phyloP scores from a whole-genome alignment of 2,329 filamentous ascomycete genomes.

The Blumeria hordei region DNA sequence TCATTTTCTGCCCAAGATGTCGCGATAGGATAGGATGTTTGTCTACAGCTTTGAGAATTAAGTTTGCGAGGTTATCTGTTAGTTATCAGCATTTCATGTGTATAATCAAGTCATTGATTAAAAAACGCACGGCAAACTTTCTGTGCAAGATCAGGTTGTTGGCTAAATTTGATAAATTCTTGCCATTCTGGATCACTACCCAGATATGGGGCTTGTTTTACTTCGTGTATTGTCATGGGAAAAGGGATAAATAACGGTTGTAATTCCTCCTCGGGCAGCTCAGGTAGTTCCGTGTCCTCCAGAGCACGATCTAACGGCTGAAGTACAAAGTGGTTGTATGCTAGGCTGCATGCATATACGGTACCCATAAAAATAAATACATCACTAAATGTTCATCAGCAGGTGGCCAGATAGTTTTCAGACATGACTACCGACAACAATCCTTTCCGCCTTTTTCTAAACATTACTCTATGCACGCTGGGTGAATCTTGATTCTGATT shows the following conservation, averaged over 20 bases:
- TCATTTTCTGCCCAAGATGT: conserved; percentile 23
- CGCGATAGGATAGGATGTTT: conserved; percentile 20
- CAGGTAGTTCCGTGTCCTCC: conserved; percentile 6
- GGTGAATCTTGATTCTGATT: conserved; percentile 5
- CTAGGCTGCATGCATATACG: conserved; percentile 16
- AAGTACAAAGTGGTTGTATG: conserved; percentile 23
- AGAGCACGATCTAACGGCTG: conserved; percentile 22
- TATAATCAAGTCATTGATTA: not conserved
- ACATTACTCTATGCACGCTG: conserved; percentile 10
- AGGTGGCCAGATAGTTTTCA: not conserved
- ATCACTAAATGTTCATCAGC: not conserved
- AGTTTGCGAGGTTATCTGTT: conserved; percentile 22
- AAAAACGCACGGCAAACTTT: conserved; percentile 5
- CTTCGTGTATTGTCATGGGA: conserved; percentile 28
- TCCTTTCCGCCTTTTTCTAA: conserved; percentile 6
- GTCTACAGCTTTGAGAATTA: conserved; percentile 20
- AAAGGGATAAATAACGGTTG: conserved; percentile 34
- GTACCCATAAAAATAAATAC: not conserved
- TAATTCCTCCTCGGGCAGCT: conserved; percentile 21
- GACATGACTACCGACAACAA: conserved; percentile 5
- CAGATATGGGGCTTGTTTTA: conserved; percentile 26
- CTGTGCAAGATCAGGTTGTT: conserved; percentile 23
- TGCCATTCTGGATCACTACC: conserved; percentile 38
- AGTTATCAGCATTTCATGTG: conserved; percentile 5
- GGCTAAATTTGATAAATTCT: conserved; percentile 32